Evolutionary conservation across 2,329 filamentous ascomycete species (phyloP).

Genomic region (Fusarium subtropicale): DNA sequence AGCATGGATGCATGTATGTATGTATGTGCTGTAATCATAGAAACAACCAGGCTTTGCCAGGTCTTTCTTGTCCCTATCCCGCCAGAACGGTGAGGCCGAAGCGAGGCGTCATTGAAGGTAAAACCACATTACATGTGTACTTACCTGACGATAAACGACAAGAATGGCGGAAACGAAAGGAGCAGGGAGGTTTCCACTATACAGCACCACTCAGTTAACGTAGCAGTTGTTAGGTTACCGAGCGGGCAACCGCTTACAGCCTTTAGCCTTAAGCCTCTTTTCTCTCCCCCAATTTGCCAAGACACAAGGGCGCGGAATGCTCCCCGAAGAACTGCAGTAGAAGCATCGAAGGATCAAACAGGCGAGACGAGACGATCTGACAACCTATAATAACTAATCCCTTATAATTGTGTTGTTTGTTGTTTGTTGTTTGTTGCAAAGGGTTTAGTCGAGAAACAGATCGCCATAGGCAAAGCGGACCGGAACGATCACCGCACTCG

Average conservation of each 20-base stretch:
- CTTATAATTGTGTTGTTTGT: not conserved
- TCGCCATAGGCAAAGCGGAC: constrained; percentile 24
- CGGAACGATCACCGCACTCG: constrained; percentile 16
- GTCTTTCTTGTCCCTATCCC: constrained; percentile 13
- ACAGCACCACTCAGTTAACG: not conserved
- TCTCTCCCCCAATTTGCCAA: not conserved
- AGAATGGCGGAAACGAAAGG: not conserved
- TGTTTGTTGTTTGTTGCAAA: not conserved
- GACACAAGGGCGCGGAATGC: constrained; percentile 27
- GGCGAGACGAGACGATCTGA: not conserved
- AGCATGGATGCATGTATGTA: not conserved
- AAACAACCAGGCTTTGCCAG: not conserved
- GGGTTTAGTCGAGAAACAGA: constrained; percentile 1
- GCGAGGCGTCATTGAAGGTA: not conserved
- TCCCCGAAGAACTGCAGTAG: constrained; percentile 16
- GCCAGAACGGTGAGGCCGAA: constrained; percentile 38
- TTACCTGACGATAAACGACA: not conserved
- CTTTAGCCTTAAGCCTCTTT: constrained; percentile 26
- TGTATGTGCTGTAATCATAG: not conserved
- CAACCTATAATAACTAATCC: not conserved
- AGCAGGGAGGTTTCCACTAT: not conserved
- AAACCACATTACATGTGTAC: not conserved
- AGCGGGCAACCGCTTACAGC: constrained; percentile 6
- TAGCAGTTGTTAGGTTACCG: not conserved
- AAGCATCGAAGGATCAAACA: constrained; percentile 17